Evolutionary conservation across 2,329 filamentous ascomycete species (phyloP).

Genomic region (Lachnellula cervina): DNA sequence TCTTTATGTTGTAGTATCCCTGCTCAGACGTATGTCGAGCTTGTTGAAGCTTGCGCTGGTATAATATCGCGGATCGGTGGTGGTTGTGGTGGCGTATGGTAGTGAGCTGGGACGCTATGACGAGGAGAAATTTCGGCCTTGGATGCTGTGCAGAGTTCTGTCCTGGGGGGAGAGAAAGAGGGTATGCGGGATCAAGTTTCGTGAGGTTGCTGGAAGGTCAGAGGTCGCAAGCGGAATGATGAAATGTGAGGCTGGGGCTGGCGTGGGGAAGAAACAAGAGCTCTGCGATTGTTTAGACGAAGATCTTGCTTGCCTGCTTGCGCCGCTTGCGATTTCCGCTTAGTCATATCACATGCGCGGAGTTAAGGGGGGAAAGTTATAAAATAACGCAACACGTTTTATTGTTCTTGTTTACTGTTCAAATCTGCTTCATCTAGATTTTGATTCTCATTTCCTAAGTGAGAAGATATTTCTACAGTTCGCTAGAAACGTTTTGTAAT

Average conservation of each 20-base stretch:
- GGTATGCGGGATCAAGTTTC: no score
- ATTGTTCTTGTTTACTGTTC: not conserved
- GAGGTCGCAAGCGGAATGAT: constrained; percentile 14
- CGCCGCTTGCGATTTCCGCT: constrained; percentile 5
- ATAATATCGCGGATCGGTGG: not conserved
- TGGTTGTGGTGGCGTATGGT: not conserved
- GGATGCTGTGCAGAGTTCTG: not conserved
- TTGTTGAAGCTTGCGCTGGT: not conserved
- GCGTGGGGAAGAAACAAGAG: constrained; percentile 8
- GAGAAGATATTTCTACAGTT: not conserved
- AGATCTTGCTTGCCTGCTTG: constrained; percentile 3
- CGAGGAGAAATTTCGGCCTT: constrained; percentile 1
- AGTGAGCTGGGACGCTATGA: not conserved
- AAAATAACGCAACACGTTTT: not conserved
- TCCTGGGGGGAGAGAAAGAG: no score
- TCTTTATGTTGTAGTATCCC: not conserved
- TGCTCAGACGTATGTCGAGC: not conserved
- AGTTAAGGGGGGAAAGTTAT: not conserved
- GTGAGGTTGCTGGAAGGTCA: not conserved
- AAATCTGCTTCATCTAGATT: not conserved
- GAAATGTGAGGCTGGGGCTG: constrained; percentile 24
- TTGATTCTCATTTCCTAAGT: not conserved
- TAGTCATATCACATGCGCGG: constrained; percentile 9
- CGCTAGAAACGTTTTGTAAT: not conserved
- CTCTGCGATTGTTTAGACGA: constrained; percentile 4